These are phyloP conservation scores for Saussurea involucrata DNA, from an alignment of 129 eudicot species.

Conservation along the genomic window DNA sequence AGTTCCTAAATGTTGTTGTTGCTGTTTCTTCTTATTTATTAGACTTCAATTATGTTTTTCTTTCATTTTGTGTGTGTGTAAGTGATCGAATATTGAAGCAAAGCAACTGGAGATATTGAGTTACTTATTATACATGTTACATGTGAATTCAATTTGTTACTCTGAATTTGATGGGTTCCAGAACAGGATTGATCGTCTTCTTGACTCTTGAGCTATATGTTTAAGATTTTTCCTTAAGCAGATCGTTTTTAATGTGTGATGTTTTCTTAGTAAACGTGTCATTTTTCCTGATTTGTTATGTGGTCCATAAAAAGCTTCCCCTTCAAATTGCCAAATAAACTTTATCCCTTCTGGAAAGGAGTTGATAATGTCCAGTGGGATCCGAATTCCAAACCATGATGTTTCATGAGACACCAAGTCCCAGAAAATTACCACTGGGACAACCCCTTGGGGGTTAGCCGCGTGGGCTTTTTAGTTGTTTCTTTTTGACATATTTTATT, in stretches of 20 bases:
- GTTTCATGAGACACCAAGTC: neutral
- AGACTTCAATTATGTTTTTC: neutral
- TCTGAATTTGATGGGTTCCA: neutral
- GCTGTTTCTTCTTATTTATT: neutral
- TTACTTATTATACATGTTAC: neutral
- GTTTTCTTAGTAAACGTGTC: neutral
- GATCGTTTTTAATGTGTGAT: neutral
- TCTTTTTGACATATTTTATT: neutral
- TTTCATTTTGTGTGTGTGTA: neutral
- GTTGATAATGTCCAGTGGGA: neutral
- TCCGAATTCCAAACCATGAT: neutral
- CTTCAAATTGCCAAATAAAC: neutral
- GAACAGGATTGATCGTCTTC: neutral
- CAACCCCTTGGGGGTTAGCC: neutral
- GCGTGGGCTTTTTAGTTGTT: neutral
- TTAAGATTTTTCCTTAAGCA: neutral
- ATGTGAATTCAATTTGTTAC: neutral
- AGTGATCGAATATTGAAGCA: neutral
- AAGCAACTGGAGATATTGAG: neutral
- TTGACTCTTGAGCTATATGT: slow-evolving; percentile 2
- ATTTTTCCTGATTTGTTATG: neutral
- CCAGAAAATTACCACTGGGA: neutral
- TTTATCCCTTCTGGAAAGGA: neutral
- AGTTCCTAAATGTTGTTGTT: neutral
- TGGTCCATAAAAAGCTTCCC: neutral